Conservation (phyloP, 1,284 basidiomycete species). For the Bondarzewia mesenterica region DNA sequence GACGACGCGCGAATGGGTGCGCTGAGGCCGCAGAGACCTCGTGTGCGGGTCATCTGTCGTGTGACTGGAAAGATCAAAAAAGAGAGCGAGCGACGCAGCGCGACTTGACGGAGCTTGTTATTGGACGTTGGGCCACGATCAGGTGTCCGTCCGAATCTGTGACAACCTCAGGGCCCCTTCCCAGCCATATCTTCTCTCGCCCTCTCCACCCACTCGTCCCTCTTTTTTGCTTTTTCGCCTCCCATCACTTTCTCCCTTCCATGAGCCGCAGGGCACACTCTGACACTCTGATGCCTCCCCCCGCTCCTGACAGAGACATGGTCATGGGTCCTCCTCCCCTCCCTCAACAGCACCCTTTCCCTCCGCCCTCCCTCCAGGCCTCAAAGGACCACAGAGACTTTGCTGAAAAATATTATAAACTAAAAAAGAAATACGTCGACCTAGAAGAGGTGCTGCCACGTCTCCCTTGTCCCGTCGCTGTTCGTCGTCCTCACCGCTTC, state of each 20-base stretch:
- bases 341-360: conserved; percentile 23
- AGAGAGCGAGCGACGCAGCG: too few species aligned
- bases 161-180: too few species aligned
- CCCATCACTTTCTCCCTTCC: conserved; percentile 10
- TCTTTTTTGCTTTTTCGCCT: too few species aligned
- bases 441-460: conserved; percentile 50
- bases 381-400: conserved; percentile 35
- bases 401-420: conserved; percentile 50
- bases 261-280: conserved; percentile 21
- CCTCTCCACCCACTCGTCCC: too few species aligned
- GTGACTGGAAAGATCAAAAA: too few species aligned
- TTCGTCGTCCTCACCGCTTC: conserved; percentile 10
- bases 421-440: conserved; percentile 56
- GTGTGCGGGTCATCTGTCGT: too few species aligned
- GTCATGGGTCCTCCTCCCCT: conserved; percentile 40
- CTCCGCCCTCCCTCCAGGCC: conserved; percentile 21
- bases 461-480: conserved; percentile 12
- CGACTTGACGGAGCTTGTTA: too few species aligned
- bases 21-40: too few species aligned
- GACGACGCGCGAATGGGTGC: too few species aligned
- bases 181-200: too few species aligned
- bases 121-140: too few species aligned
- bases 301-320: conserved; percentile 31
- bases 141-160: too few species aligned
- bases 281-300: conserved; percentile 18